Percentiles rank a stretch among this genome's conserved stretches.
phyloP scores from a whole-genome alignment of 805 yeast species.

The Nakazawaea sp. region DNA sequence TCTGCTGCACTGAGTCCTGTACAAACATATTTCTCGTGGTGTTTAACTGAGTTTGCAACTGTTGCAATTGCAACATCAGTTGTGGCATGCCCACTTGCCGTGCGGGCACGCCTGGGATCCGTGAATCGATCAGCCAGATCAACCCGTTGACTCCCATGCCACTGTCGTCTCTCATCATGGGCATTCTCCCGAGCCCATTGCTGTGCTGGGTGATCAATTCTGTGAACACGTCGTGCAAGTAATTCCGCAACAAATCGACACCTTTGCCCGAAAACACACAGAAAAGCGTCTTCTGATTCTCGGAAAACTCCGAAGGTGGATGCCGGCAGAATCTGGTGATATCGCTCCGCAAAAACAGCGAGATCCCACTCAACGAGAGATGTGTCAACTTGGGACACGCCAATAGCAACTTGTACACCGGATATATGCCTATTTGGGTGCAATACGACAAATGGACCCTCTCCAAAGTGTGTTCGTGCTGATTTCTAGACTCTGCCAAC shows the following conservation, averaged over 20 bases:
- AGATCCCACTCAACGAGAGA: slow-evolving; percentile 84
- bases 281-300: slow-evolving; percentile 75
- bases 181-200: slow-evolving; percentile 3
- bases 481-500: slow-evolving; percentile 55
- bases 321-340: slow-evolving; percentile 82
- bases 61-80: background rate
- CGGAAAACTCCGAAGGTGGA: slow-evolving; percentile 89
- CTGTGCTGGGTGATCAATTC: slow-evolving; percentile 3
- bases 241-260: slow-evolving; percentile 66
- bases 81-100: background rate
- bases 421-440: slow-evolving; percentile 68
- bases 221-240: slow-evolving; percentile 37
- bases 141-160: slow-evolving; percentile 4
- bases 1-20: too few species aligned
- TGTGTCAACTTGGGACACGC: slow-evolving; percentile 86
- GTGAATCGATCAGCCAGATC: slow-evolving; percentile 2
- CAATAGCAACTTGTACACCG: slow-evolving; percentile 67
- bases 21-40: too few species aligned
- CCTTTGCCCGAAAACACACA: slow-evolving; percentile 95
- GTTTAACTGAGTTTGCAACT: too few species aligned
- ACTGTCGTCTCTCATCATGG: slow-evolving; percentile 7
- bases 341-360: slow-evolving; percentile 82
- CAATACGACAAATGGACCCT: slow-evolving; percentile 93
- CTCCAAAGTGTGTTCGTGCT: slow-evolving; percentile 76
- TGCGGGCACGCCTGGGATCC: background rate